Conservation (phyloP, 345 rosid species). For the Triadica sebifera region DNA sequence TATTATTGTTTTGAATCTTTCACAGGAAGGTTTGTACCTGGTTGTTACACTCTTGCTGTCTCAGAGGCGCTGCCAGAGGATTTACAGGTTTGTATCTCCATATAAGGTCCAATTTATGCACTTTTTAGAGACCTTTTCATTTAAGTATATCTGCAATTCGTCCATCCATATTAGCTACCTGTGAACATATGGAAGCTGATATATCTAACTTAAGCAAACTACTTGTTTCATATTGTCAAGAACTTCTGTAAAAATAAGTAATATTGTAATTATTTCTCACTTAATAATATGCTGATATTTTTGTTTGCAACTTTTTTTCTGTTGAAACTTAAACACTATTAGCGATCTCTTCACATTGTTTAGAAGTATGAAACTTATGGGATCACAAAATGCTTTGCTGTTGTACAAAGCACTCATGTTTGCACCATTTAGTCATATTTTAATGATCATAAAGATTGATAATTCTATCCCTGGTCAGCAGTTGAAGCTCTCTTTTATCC, state of each 20-base stretch:
- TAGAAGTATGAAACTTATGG: not conserved
- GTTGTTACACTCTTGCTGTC: conserved; percentile 84
- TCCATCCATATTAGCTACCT: not conserved
- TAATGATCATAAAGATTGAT: not conserved
- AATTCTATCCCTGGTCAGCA: too few relatives aligned
- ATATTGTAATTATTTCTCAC: not conserved
- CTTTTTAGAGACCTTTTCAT: not conserved
- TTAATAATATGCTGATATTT: not conserved
- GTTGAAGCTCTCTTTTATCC: too few relatives aligned
- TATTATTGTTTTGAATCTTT: not conserved
- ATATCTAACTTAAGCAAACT: not conserved
- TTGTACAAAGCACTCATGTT: not conserved
- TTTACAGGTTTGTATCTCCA: conserved; percentile 54
- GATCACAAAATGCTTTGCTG: not conserved
- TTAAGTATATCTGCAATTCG: not conserved
- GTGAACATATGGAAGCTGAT: not conserved
- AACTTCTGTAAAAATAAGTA: not conserved
- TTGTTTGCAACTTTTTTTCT: not conserved
- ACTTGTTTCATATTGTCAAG: not conserved
- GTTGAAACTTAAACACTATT: not conserved
- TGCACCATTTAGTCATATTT: not conserved
- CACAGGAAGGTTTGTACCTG: conserved; percentile 81
- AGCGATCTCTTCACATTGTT: not conserved
- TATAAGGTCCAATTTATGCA: not conserved
- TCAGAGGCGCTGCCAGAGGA: conserved; percentile 80